These are phyloP conservation scores for Boletus sp. DNA, from an alignment of 768 basidiomycete genomes.

Conservation along the genomic window DNA sequence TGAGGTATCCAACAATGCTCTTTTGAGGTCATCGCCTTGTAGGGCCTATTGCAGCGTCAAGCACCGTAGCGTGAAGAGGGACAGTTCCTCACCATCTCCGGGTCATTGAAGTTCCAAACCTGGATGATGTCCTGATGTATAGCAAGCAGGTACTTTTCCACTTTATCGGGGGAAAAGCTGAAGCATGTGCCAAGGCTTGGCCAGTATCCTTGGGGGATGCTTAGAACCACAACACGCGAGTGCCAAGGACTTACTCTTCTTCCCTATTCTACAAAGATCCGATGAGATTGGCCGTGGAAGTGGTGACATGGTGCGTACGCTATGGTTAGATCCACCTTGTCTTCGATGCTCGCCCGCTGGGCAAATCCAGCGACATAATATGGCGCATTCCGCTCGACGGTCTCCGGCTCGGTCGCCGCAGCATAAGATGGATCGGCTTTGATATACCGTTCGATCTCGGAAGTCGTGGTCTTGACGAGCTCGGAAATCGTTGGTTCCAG, in stretches of 20 bases:
- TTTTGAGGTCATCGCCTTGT: background rate
- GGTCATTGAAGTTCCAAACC: background rate
- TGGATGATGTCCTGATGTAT: background rate
- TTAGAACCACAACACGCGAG: background rate
- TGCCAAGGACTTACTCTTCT: background rate
- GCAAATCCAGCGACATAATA: background rate
- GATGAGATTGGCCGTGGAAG: background rate
- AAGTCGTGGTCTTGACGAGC: background rate
- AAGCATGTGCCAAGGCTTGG: background rate
- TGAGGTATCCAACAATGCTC: too few relatives aligned
- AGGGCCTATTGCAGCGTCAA: background rate
- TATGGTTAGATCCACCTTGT: background rate
- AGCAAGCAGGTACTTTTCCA: background rate
- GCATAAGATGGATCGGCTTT: background rate
- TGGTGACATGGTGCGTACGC: background rate
- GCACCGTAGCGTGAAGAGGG: too few relatives aligned
- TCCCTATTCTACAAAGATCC: background rate
- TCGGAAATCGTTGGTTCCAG: background rate
- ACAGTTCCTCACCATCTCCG: background rate
- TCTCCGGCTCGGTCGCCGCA: background rate
- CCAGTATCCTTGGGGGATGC: background rate
- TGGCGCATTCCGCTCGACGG: background rate
- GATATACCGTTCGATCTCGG: background rate
- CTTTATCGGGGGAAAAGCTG: background rate
- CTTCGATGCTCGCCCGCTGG: background rate